Conservation (phyloP, 2,329 filamentous ascomycete species). For the Pseudomassariella vexata region DNA sequence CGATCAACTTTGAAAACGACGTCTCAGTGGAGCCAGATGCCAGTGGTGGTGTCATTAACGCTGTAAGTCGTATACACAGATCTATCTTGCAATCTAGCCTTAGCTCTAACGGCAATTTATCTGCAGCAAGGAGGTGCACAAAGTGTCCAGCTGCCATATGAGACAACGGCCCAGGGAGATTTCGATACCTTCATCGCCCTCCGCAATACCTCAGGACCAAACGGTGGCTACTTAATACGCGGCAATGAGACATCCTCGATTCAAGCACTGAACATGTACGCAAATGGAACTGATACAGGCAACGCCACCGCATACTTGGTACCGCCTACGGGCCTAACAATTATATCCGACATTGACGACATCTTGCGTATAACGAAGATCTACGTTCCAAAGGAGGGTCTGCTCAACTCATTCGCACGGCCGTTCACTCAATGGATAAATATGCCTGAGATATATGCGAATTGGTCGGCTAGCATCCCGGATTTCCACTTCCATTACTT, state of each 20-base stretch:
- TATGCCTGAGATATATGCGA: slow-evolving; percentile 74
- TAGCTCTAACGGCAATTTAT: slow-evolving; percentile 8
- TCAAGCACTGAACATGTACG: slow-evolving; percentile 64
- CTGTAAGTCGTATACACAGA: slow-evolving; percentile 14
- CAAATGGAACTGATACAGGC: slow-evolving; percentile 58
- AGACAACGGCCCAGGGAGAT: slow-evolving; percentile 63
- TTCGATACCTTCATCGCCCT: slow-evolving; percentile 67
- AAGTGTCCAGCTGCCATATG: slow-evolving; percentile 56
- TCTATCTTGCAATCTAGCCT: too few relatives aligned
- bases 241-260: slow-evolving; percentile 61
- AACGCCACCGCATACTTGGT: slow-evolving; percentile 76
- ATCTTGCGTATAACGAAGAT: slow-evolving; percentile 78
- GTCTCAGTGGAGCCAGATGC: slow-evolving; percentile 44
- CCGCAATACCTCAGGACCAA: slow-evolving; percentile 46
- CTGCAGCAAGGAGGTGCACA: slow-evolving; percentile 51
- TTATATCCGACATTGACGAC: slow-evolving; percentile 75
- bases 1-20: slow-evolving; percentile 49
- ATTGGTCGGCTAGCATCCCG: slow-evolving; percentile 62
- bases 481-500: slow-evolving; percentile 77
- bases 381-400: slow-evolving; percentile 66
- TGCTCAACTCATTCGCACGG: slow-evolving; percentile 71
- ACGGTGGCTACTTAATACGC: slow-evolving; percentile 43
- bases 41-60: slow-evolving; percentile 45
- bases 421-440: slow-evolving; percentile 69
- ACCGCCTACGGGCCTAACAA: slow-evolving; percentile 61